Conservation (phyloP, 768 basidiomycete species). For the Boletus huronensis region DNA sequence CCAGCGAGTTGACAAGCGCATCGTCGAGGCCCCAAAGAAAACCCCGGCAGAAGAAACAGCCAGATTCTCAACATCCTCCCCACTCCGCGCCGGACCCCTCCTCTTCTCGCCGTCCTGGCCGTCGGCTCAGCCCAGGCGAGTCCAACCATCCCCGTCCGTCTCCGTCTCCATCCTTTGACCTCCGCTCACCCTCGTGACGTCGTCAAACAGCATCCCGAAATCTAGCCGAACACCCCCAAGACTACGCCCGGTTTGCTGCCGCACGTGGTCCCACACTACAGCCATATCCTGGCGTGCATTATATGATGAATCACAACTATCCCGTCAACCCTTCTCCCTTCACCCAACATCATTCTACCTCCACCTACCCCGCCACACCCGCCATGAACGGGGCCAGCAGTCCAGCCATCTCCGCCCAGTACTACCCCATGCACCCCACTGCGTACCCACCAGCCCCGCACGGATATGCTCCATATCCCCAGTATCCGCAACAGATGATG, state of each 20-base stretch:
- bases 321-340: conserved; percentile 56
- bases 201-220: conserved; percentile 15
- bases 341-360: conserved; percentile 39
- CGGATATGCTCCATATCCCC: conserved; percentile 54
- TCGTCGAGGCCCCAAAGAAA: conserved; percentile 42
- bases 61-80: conserved; percentile 27
- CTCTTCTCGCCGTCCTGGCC: conserved; percentile 27
- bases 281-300: conserved; percentile 53
- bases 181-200: conserved; percentile 9
- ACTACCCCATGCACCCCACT: conserved; percentile 57
- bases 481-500: conserved; percentile 57
- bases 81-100: conserved; percentile 19
- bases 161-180: background rate
- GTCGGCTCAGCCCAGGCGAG: conserved; percentile 27
- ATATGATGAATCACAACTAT: conserved; percentile 70
- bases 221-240: conserved; percentile 21
- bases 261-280: conserved; percentile 44
- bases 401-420: conserved; percentile 41
- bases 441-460: conserved; percentile 45
- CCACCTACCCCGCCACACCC: conserved; percentile 33
- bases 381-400: conserved; percentile 39
- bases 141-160: conserved; percentile 19
- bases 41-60: conserved; percentile 51
- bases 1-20: conserved; percentile 36
- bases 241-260: conserved; percentile 31